Base-by-base conservation (phyloP, 306 rosid genomes). In the Glycine tomentella region DNA sequence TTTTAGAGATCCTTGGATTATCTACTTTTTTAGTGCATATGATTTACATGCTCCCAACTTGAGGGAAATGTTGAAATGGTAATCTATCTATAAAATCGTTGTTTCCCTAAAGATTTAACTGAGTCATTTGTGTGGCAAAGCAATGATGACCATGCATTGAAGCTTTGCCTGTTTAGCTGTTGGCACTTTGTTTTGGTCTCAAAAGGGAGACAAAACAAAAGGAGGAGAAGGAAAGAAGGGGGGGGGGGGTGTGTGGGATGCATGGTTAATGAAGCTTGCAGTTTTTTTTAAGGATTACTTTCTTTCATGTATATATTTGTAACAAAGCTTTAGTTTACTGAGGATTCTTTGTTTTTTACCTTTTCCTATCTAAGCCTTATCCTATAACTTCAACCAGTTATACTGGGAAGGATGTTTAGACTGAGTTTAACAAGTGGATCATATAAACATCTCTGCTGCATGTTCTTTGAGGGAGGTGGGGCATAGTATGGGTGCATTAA, bases 371-470 rank as follows among this genome's bases (percentile, higher is more conserved):
- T 34, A 34, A 34, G 38, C 38, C 3, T 4, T 34, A 34, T 34
- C 38, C 38, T 34, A 34, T 34, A 34, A 34, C 38, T 34, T 34
- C 38, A 3, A 34, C 31, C 38, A 34, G 38, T 3, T 34, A 34
- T 34, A 34, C n/a, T 25, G 46, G 44, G 68, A 67, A 49, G 51
- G 79, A 56, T 77, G 74, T 25, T 58, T 15, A 52, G 51, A 63
- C 67, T 36, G 49, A 8, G 59, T 70, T 46, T 83, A 61, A 68
- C 58, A 84, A 58, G 53, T 8, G 66, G 65, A 74, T 84, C 61
- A 36, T 33, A 49, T 45, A 68, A 79, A 38, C 25, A 17, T 78
- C 50, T 75, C 45, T 72, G 51, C 45, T 64, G 58, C 61, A 14
- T 67, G 13, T 71, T 76, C 55, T 25, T 25, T 42, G 79, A 63